Evolutionary conservation across 1,284 basidiomycete species (phyloP).

Genomic region (Leccinum subfulvum): DNA sequence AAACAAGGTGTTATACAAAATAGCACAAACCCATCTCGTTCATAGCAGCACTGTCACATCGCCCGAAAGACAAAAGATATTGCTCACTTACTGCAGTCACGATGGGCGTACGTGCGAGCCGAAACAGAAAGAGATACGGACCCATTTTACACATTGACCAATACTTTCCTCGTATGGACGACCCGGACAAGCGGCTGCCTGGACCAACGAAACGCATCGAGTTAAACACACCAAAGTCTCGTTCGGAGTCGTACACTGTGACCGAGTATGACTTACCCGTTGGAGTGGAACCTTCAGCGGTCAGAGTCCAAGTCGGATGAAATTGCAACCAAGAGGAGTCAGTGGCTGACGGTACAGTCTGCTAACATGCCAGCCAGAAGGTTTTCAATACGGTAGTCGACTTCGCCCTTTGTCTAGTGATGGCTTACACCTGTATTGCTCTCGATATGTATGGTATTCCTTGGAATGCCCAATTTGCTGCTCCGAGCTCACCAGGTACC

Average conservation of each 20-base stretch:
- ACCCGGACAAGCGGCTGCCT: not conserved
- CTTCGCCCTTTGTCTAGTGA: conserved; percentile 18
- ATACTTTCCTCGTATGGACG: too few relatives aligned
- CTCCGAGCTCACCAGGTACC: conserved; percentile 21
- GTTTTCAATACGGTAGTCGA: conserved; percentile 17
- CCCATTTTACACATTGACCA: too few relatives aligned
- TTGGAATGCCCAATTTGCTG: not conserved
- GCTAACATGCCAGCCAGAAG: conserved; percentile 11
- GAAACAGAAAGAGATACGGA: not conserved
- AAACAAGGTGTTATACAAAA: not conserved
- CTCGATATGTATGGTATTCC: conserved; percentile 17
- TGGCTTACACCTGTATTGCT: conserved; percentile 14
- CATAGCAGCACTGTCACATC: not conserved
- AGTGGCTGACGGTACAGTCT: too few relatives aligned
- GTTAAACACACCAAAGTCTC: not conserved
- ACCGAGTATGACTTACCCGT: not conserved
- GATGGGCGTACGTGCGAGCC: too few relatives aligned
- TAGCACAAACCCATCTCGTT: too few relatives aligned
- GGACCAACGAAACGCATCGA: not conserved
- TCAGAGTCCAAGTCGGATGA: too few relatives aligned
- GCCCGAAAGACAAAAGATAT: not conserved
- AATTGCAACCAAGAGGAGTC: too few relatives aligned
- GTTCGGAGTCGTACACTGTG: not conserved
- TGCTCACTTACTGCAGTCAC: too few relatives aligned
- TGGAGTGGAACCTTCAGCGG: not conserved